Conservation (phyloP, 1,284 basidiomycete genomes). For the Laetiporus sulphureus region DNA sequence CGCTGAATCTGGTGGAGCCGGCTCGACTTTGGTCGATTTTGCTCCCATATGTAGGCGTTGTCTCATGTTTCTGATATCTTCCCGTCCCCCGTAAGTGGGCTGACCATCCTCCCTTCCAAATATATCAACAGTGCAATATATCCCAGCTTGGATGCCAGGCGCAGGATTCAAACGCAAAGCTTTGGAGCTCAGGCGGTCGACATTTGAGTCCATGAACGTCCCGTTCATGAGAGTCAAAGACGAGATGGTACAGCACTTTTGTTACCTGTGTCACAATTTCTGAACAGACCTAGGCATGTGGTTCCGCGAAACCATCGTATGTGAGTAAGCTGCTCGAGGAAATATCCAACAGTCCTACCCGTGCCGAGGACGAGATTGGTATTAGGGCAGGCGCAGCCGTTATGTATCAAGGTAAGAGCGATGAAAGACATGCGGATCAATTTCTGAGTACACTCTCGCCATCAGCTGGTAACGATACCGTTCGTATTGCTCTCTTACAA, state of each 20-base stretch:
- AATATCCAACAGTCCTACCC: constrained; percentile 6
- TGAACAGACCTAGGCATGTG: constrained; percentile 11
- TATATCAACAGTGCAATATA: constrained; percentile 29
- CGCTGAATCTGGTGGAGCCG: constrained; percentile 39
- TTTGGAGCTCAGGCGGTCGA: constrained; percentile 27
- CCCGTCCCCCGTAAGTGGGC: not conserved
- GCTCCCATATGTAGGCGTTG: constrained; percentile 36
- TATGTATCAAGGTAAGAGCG: constrained; percentile 13
- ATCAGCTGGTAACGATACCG: constrained; percentile 1
- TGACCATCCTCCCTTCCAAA: not conserved
- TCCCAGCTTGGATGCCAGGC: constrained; percentile 52
- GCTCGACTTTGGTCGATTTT: constrained; percentile 47
- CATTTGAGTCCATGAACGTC: constrained; percentile 15
- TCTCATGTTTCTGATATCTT: not conserved
- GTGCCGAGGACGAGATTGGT: constrained; percentile 10
- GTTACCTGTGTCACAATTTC: constrained; percentile 13
- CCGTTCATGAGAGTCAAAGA: constrained; percentile 32
- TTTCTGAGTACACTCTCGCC: not conserved
- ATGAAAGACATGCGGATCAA: not conserved
- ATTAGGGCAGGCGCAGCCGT: constrained; percentile 11
- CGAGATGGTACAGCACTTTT: constrained; percentile 33
- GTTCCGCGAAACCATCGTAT: constrained; percentile 19
- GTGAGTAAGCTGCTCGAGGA: constrained; percentile 17
- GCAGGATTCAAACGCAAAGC: constrained; percentile 46
- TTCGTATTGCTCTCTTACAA: constrained; percentile 8